Conservation (phyloP, 306 rosid genomes). For the Vigna trinervia region DNA sequence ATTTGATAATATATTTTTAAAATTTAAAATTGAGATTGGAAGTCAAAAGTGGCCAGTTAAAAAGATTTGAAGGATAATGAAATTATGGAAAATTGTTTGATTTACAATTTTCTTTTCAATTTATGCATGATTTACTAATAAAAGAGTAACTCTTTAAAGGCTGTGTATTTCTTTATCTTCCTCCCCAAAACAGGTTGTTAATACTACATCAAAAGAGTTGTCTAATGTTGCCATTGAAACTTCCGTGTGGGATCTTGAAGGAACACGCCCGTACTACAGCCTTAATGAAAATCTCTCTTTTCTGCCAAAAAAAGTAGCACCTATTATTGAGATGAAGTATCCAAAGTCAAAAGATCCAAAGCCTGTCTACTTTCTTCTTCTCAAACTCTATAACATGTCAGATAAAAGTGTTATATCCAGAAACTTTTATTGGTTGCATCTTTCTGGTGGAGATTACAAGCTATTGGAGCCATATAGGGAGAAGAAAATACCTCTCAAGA, state of each 20-base stretch:
- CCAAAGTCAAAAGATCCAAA: slow-evolving; percentile 74
- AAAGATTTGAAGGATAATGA: neutral
- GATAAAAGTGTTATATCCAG: slow-evolving; percentile 70
- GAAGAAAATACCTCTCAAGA: slow-evolving; percentile 75
- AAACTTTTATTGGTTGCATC: slow-evolving; percentile 93
- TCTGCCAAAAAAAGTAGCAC: slow-evolving; percentile 68
- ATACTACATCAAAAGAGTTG: slow-evolving; percentile 76
- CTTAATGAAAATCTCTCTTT: slow-evolving; percentile 62
- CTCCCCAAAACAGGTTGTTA: slow-evolving; percentile 71
- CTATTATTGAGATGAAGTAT: slow-evolving; percentile 79
- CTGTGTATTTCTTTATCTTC: slow-evolving; percentile 47
- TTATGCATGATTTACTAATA: slow-evolving; percentile 30
- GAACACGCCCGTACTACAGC: slow-evolving; percentile 71
- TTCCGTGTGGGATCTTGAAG: slow-evolving; percentile 94
- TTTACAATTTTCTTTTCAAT: slow-evolving; percentile 15
- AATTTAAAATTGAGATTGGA: slow-evolving; percentile 33
- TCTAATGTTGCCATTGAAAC: slow-evolving; percentile 77
- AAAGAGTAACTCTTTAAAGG: slow-evolving; percentile 2
- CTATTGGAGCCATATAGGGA: slow-evolving; percentile 73
- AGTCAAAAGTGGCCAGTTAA: slow-evolving; percentile 29
- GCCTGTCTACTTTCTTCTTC: slow-evolving; percentile 91
- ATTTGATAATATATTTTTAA: neutral
- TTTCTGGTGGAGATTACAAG: slow-evolving; percentile 83
- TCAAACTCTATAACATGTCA: slow-evolving; percentile 74
- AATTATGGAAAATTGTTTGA: slow-evolving; percentile 24